These are phyloP conservation scores for Ceratocystis smalleyi DNA, from an alignment of 2,329 filamentous ascomycete species.

Conservation along the genomic window DNA sequence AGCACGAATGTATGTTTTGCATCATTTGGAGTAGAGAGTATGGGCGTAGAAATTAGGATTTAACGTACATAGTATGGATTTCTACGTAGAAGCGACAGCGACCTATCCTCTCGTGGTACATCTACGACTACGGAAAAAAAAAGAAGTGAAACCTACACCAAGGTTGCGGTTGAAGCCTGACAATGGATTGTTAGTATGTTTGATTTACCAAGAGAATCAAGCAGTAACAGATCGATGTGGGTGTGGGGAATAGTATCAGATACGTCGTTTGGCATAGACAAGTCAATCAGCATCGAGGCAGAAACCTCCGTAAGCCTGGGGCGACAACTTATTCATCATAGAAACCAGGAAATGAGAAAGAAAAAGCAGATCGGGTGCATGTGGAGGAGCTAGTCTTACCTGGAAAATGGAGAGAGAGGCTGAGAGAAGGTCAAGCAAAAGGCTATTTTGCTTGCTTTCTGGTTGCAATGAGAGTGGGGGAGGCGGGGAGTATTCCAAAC, in stretches of 20 bases:
- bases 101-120: neutral
- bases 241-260: conserved; percentile 11
- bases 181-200: conserved; percentile 6
- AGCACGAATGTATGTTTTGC: conserved; percentile 16
- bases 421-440: neutral
- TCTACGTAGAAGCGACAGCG: neutral
- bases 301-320: conserved; percentile 36
- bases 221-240: neutral
- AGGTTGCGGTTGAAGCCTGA: neutral
- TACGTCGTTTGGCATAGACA: conserved; percentile 37
- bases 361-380: neutral
- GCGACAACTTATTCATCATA: conserved; percentile 36
- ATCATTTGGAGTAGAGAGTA: conserved; percentile 10
- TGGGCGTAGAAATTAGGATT: neutral
- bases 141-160: neutral
- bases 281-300: conserved; percentile 36
- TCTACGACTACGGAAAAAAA: neutral
- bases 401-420: neutral
- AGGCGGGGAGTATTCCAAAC: neutral
- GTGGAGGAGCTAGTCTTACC: neutral
- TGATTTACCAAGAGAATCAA: neutral
- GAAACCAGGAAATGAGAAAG: conserved; percentile 17
- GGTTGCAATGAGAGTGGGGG: neutral
- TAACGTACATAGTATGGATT: conserved; percentile 10
- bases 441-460: neutral